These are phyloP conservation scores for Boletellus ananas DNA, from an alignment of 768 basidiomycete species.

Conservation along the genomic window DNA sequence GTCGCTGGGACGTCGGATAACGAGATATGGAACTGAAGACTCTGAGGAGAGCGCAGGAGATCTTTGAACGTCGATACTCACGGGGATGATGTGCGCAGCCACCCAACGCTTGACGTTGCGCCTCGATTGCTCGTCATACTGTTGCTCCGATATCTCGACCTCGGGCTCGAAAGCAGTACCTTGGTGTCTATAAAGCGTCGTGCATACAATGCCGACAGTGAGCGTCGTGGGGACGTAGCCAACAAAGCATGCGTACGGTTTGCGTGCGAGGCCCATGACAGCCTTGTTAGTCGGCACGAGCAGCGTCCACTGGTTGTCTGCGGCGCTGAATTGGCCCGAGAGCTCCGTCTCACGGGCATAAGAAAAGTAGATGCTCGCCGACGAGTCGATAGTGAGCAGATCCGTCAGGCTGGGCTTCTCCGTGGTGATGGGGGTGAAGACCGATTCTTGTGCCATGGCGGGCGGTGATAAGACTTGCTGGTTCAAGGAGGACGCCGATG, in stretches of 20 bases:
- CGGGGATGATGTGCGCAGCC: constrained; percentile 79
- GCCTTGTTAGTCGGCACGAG: constrained; percentile 88
- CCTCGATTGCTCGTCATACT: constrained; percentile 57
- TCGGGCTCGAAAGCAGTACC: constrained; percentile 43
- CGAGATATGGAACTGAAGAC: constrained; percentile 40
- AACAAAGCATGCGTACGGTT: constrained; percentile 65
- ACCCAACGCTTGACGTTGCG: constrained; percentile 78
- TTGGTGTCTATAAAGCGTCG: constrained; percentile 50
- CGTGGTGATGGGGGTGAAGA: constrained; percentile 37
- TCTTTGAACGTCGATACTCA: constrained; percentile 31
- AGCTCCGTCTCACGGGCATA: constrained; percentile 72
- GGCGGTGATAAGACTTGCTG: constrained; percentile 25
- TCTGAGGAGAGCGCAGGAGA: neutral
- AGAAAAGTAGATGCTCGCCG: constrained; percentile 78
- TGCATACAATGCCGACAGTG: neutral
- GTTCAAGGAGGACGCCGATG: constrained; percentile 26
- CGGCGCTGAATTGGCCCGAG: constrained; percentile 44
- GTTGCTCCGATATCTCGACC: constrained; percentile 59
- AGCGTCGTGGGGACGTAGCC: neutral
- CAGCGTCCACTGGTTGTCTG: constrained; percentile 44
- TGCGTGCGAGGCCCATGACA: constrained; percentile 72
- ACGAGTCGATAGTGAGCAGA: constrained; percentile 70
- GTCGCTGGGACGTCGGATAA: constrained; percentile 37
- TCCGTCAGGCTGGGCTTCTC: constrained; percentile 62
- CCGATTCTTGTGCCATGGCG: constrained; percentile 12